Conservation (phyloP, 2,329 filamentous ascomycete species). For the Monosporascus sp. region DNA sequence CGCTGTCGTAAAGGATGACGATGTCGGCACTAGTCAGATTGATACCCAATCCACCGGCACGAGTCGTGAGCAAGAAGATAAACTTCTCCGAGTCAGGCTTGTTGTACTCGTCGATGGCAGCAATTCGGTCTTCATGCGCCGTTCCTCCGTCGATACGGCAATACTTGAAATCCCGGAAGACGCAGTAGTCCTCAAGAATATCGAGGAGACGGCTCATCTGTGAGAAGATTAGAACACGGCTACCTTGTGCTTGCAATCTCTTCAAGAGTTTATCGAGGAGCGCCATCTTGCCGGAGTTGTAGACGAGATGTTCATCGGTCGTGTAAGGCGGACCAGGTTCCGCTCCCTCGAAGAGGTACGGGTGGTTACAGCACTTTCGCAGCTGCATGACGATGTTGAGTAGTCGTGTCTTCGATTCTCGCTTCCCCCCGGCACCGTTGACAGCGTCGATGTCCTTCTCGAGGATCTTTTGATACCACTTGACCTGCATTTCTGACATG, state of each 20-base stretch:
- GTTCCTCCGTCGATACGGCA: constrained; percentile 96
- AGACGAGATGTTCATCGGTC: constrained; percentile 90
- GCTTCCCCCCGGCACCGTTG: constrained; percentile 92
- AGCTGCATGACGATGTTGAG: constrained; percentile 99
- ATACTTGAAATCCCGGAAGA: constrained; percentile 91
- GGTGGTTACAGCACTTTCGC: constrained; percentile 97
- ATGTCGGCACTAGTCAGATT: constrained; percentile 94
- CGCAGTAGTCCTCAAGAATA: constrained; percentile 96
- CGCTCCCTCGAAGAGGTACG: constrained; percentile 94
- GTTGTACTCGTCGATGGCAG: constrained; percentile 98
- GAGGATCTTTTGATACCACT: constrained; percentile 98
- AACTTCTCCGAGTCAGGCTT: constrained; percentile 94
- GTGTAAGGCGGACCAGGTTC: constrained; percentile 97
- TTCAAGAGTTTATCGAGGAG: constrained; percentile 88
- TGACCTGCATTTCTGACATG: constrained; percentile 98
- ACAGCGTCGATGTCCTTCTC: constrained; percentile 99
- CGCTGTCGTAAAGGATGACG: constrained; percentile 92
- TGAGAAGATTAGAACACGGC: constrained; percentile 96
- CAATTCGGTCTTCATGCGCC: constrained; percentile 94
- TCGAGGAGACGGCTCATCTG: constrained; percentile 98
- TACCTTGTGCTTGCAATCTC: constrained; percentile 79
- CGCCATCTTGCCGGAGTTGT: constrained; percentile 95
- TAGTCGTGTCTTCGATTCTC: constrained; percentile 93
- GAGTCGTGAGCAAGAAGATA: constrained; percentile 88
- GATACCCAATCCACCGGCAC: constrained; percentile 93